Evolutionary conservation across 1,139 yeast species (phyloP).

Genomic region (Scheffersomyces titani): DNA sequence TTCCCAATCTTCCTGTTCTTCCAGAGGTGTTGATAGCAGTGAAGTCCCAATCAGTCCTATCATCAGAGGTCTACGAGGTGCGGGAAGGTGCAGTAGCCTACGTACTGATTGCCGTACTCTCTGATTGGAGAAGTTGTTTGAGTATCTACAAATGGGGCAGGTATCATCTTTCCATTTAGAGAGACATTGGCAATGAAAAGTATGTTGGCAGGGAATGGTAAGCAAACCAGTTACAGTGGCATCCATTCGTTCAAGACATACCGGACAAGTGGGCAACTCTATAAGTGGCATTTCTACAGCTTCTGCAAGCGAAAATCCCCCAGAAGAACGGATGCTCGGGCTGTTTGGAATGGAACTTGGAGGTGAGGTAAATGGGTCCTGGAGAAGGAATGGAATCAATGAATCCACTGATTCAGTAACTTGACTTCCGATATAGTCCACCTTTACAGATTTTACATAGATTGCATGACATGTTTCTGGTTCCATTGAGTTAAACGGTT

Average conservation of each 20-base stretch:
- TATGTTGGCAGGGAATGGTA: conserved; percentile 91
- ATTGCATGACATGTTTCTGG: conserved; percentile 85
- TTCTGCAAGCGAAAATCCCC: conserved; percentile 10
- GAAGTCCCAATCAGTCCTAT: neutral
- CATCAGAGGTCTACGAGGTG: neutral
- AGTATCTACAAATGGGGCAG: conserved; percentile 89
- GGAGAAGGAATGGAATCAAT: conserved; percentile 64
- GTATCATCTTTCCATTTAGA: conserved; percentile 90
- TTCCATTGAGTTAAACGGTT: conserved; percentile 81
- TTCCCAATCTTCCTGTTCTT: conserved; percentile 17
- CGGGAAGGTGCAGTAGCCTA: conserved; percentile 28
- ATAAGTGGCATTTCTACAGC: conserved; percentile 21
- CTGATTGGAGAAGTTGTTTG: conserved; percentile 47
- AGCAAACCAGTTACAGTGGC: conserved; percentile 76
- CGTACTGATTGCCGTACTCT: conserved; percentile 36
- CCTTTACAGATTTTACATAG: conserved; percentile 60
- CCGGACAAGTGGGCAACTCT: conserved; percentile 93
- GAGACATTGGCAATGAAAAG: conserved; percentile 88
- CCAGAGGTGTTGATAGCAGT: neutral
- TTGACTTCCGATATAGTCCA: conserved; percentile 20
- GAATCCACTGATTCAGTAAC: conserved; percentile 25
- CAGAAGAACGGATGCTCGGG: conserved; percentile 1
- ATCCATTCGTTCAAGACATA: conserved; percentile 89
- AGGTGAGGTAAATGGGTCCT: conserved; percentile 69
- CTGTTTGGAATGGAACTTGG: conserved; percentile 3